Evolutionary conservation across 164 flowering plant genomes (phyloP), one percentile per base, ranked within the genome.

Genomic region (Litsea cubeba): DNA sequence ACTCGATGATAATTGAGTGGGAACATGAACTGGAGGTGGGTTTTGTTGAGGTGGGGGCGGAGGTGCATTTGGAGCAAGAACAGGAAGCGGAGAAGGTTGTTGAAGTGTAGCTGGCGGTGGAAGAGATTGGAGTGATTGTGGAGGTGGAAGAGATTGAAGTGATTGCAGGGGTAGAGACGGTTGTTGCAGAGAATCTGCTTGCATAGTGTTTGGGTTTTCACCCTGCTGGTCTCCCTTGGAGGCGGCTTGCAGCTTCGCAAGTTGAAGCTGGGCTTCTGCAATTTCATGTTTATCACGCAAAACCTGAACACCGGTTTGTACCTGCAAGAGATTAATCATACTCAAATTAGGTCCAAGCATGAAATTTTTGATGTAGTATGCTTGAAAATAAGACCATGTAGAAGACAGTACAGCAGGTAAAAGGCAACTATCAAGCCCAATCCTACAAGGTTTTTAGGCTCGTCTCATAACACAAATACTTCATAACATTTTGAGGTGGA

Each of bases 251-350:
- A 89, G 78, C 84, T 90, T 92, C 14, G 83, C 79, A 14, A 91
- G 85, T 76, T 87, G 85, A 66, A 88, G 60, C 60, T 89, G 91
- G 68, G 93, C 90, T 68, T 90, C 93, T 32, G 89, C 75, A 32
- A 82, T 85, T 50, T 91, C 97, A 79, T 95, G 97, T 77, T 93
- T 93, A 75, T 93, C 97, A 78, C 81, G 88, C 46, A 95, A 32
- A 57, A 82, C 80, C 74, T 83, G 89, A 18, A 95, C 93, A 69
- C 91, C 86, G 5, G 82, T 71, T 83, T 88, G 94, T 25, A 95
- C 93, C 99, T 95, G 86, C 79, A 83, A 63, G 62, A 15, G 6
- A 71, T 28, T 71, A 40, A 40, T 2, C 46, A 6, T 40, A 7
- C 46, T 40, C 11, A 69, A 10, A 40, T 40, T 40, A 40, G 46